Evolutionary conservation across 2,329 filamentous ascomycete genomes (phyloP).

Genomic region (Ophiocordyceps polyrhachis-furcata): DNA sequence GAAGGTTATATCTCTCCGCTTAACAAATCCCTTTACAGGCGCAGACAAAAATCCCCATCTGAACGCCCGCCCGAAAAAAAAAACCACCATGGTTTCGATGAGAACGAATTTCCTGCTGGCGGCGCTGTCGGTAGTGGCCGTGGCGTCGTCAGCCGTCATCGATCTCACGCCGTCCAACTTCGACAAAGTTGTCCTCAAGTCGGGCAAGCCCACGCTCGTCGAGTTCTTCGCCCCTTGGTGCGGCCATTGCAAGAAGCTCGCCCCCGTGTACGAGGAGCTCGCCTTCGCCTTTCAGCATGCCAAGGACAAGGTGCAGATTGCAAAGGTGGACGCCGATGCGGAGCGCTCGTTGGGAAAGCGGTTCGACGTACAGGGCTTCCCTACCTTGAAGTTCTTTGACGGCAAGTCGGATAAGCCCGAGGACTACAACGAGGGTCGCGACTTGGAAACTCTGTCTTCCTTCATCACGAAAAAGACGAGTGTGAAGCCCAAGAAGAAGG

Average conservation of each 20-base stretch:
- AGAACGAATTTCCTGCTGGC: constrained; percentile 38
- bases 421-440: constrained; percentile 75
- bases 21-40: too few relatives aligned
- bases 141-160: constrained; percentile 57
- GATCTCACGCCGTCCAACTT: constrained; percentile 87
- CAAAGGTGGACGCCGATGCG: constrained; percentile 88
- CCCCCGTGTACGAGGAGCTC: constrained; percentile 86
- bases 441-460: constrained; percentile 63
- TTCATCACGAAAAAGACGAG: constrained; percentile 83
- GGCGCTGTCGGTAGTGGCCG: constrained; percentile 33
- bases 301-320: constrained; percentile 61
- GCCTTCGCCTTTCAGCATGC: constrained; percentile 54
- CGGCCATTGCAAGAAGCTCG: constrained; percentile 96
- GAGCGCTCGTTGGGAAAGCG: constrained; percentile 69
- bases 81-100: constrained; percentile 33
- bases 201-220: constrained; percentile 85
- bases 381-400: constrained; percentile 94
- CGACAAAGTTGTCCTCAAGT: constrained; percentile 72
- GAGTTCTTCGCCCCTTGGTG: constrained; percentile 99
- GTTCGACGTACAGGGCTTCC: constrained; percentile 86
- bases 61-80: background rate
- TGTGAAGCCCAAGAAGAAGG: constrained; percentile 60
- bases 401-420: constrained; percentile 72
- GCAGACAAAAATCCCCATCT: background rate
- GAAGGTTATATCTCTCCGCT: too few relatives aligned